A percentile compares a stretch with the other conserved stretches of the same genome.
Evolutionary conservation across 371 early-diverging fungal genomes (phyloP).

Genomic region (Gilbertella persicaria): DNA sequence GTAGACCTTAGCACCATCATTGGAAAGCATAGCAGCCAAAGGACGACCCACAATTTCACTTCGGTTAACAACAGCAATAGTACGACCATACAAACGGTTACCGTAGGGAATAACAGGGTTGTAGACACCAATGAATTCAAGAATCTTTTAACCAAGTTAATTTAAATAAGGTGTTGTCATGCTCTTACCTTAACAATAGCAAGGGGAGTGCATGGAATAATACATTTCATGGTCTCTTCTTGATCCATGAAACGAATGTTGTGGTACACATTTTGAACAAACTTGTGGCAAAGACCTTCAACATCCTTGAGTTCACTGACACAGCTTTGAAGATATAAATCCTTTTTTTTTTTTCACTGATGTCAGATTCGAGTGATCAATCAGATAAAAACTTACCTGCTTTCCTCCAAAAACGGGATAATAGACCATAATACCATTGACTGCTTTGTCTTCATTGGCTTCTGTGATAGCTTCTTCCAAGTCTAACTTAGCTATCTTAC

Average conservation of each 20-base stretch:
- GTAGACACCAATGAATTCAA: conserved; percentile 94
- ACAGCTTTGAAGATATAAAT: conserved; percentile 90
- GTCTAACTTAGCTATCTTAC: conserved; percentile 77
- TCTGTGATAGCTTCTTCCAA: conserved; percentile 84
- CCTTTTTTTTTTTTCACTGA: conserved; percentile 44
- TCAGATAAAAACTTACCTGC: conserved; percentile 53
- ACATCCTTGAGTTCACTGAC: conserved; percentile 92
- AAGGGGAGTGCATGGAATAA: conserved; percentile 95
- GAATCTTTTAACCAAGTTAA: conserved; percentile 46
- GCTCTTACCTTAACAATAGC: conserved; percentile 85
- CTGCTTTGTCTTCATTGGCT: conserved; percentile 81
- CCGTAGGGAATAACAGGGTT: conserved; percentile 89
- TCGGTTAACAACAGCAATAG: conserved; percentile 92
- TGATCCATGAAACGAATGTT: conserved; percentile 91
- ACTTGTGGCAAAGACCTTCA: conserved; percentile 93
- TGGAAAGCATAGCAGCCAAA: conserved; percentile 94
- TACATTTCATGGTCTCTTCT: conserved; percentile 83
- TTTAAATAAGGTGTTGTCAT: not conserved
- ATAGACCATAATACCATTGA: conserved; percentile 94
- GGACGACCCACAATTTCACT: conserved; percentile 97
- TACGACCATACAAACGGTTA: conserved; percentile 92
- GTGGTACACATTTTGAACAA: conserved; percentile 93
- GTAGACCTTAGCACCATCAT: conserved; percentile 96
- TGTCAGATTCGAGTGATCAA: too few relatives aligned
- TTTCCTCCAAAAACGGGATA: conserved; percentile 94